Percentiles rank a stretch among this genome's conserved stretches.
Evolutionary conservation across 176 grass and related monocot genomes (phyloP).

Genomic region (Zea luxurians): DNA sequence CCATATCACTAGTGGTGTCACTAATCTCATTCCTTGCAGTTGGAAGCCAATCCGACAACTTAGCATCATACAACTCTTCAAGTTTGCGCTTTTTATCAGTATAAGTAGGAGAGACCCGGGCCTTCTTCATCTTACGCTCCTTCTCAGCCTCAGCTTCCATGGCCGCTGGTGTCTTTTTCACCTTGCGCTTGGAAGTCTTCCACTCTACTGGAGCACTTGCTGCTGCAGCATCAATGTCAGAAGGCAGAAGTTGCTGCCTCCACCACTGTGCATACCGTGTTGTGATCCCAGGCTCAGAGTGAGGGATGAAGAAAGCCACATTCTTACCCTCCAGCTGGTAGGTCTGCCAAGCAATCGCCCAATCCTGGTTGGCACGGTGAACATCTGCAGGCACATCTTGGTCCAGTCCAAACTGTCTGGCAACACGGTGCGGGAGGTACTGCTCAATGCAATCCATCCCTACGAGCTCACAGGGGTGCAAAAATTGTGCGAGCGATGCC

Average conservation of each 20-base stretch:
- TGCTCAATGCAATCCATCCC: slow-evolving; percentile 77
- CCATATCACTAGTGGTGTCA: slow-evolving; percentile 16
- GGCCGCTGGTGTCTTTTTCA: slow-evolving; percentile 45
- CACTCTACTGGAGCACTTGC: slow-evolving; percentile 22
- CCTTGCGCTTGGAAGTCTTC: slow-evolving; percentile 42
- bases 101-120: slow-evolving; percentile 34
- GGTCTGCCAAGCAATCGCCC: slow-evolving; percentile 65
- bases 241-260: slow-evolving; percentile 53
- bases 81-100: slow-evolving; percentile 75
- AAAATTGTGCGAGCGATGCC: slow-evolving; percentile 56
- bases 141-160: slow-evolving; percentile 62
- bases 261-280: slow-evolving; percentile 64
- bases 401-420: slow-evolving; percentile 94
- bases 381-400: slow-evolving; percentile 76
- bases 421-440: slow-evolving; percentile 85
- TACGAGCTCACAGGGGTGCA: slow-evolving; percentile 71
- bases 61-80: slow-evolving; percentile 79
- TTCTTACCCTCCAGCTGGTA: slow-evolving; percentile 71
- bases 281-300: slow-evolving; percentile 57
- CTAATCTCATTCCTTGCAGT: slow-evolving; percentile 26
- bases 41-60: slow-evolving; percentile 55
- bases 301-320: slow-evolving; percentile 67
- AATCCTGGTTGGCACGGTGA: slow-evolving; percentile 52
- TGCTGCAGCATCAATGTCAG: slow-evolving; percentile 27
- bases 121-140: slow-evolving; percentile 67